Base-by-base conservation (phyloP, 1,284 basidiomycete genomes). In the Leccinum pachyderme region DNA sequence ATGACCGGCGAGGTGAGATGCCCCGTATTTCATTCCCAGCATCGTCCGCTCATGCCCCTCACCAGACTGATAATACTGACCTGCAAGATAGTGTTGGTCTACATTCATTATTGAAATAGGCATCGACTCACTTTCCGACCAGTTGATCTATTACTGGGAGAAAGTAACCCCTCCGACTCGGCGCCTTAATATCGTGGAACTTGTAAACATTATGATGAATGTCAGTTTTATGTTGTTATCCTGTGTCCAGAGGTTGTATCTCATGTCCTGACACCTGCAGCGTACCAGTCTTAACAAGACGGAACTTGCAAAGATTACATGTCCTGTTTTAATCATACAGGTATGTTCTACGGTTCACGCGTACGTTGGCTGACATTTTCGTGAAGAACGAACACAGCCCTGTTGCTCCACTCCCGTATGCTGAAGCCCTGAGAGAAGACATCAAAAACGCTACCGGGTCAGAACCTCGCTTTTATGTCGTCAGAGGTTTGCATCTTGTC, bases 301-400 rank as follows among this genome's bases (percentile, higher is more conserved):
- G 35, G 73, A 78, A 55, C 72, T 82, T 22, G 76, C 76, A n/a
- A 64, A 70, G 35, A 79, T 90, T 51, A 79, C 66, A 6, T 81
- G 81, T 59, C 88, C 87, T 2, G 80, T 86, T 12, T 72, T 90
- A 22, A 80, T 90, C n/a, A 78, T 90, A 50, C 88, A 90, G 71
- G 88, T 88, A 50, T 48, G 58, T 58, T 32, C 15, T 18, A 48
- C 28, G 9, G n/a, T 41, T 24, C 52, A 28, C 15, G 28, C 25
- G 37, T 15, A n/a, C 13, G 37, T 9, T 49, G 22, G 31, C 49
- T 54, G 44, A 59, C 18, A 45, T 57, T 7, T 41, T 60, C 29
- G 22, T 29, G 3, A 47, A 89, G 87, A 84, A 84, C 5, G 85
- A 89, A 58, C 71, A 74, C 15, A 84, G 81, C 59, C 75, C 80